phyloP scores from a whole-genome alignment of 495 filamentous ascomycete genomes.

The Penicilliopsis zonata region DNA sequence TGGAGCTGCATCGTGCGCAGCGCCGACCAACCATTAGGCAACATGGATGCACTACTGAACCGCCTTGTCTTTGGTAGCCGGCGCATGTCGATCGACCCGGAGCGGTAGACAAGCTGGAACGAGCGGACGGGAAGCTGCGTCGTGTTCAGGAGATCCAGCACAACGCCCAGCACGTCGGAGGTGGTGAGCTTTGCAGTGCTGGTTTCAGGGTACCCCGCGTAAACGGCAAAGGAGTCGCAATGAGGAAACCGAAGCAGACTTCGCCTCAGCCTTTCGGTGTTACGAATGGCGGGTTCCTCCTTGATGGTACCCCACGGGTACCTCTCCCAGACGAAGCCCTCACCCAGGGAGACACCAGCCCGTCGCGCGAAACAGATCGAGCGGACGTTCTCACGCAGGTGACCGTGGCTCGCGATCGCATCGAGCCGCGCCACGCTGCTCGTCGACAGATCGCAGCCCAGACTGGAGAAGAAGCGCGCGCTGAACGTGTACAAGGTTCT shows the following conservation, averaged over 20 bases:
- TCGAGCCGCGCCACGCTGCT: conserved; percentile 13
- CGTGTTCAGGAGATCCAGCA: conserved; percentile 14
- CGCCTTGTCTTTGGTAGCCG: conserved; percentile 16
- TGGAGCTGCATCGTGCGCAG: conserved; percentile 14
- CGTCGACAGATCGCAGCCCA: conserved; percentile 14
- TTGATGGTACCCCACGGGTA: conserved; percentile 16
- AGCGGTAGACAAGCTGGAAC: conserved; percentile 16
- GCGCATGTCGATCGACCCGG: conserved; percentile 19
- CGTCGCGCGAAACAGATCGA: conserved; percentile 14
- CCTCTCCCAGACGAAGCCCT: conserved; percentile 12
- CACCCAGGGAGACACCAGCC: conserved; percentile 9
- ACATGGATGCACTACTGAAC: no score
- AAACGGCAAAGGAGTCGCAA: no score
- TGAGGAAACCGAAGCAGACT: no score
- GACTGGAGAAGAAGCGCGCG: conserved; percentile 11
- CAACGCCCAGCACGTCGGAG: conserved; percentile 14
- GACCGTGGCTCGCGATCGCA: conserved; percentile 7
- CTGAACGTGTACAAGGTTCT: conserved; percentile 18
- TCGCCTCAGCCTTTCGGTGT: no score
- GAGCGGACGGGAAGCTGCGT: conserved; percentile 11
- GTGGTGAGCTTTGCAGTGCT: no score
- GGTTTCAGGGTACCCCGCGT: no score
- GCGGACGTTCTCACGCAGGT: conserved; percentile 9
- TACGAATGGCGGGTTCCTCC: no score
- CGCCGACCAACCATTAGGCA: no score